Evolutionary conservation across 257 asterid species (phyloP), one percentile per base, ranked within the genome.

Genomic region (Ligustrum vulgare): DNA sequence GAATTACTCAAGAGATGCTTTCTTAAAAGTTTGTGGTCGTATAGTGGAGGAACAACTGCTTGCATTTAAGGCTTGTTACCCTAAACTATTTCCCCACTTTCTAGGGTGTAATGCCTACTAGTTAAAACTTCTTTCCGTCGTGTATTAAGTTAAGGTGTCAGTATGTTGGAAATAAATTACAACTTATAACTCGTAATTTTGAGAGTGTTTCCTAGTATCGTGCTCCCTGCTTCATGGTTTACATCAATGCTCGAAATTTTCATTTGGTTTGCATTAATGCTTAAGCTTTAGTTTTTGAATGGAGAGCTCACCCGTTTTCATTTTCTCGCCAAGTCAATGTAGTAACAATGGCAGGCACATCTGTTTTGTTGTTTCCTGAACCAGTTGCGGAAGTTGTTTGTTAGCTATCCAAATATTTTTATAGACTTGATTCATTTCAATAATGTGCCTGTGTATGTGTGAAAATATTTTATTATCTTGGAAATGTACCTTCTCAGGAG

Each of bases 151-250:
- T 35, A 35, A 35, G 79, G 41, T 73, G 74, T 35, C 75, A 64
- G 72, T 45, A 16, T 65, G 73, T 69, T 77, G 67, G 20, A 47
- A 82, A 73, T 51, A 58, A 43, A 23, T 22, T 83, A 84, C 80
- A 80, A 80, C 45, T 67, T 83, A 84, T 84, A 80, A 80, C 45
- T 67, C 60, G 69, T 68, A 20, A 77, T 80, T 54, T 64, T 70
- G 78, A 69, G 80, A 60, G 69, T 60, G 51, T 76, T 78, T 77
- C 76, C 67, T 77, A 74, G 70, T 60, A 65, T 56, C 39, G 77
- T 45, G 8, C 20, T 45, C 56, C 72, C 70, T 56, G 65, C 63
- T 70, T 74, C 16, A 32, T 67, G 20, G 68, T 74, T 47, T 45
- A 45, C 56, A 45, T 71, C 70, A 20, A 62, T 77, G 78, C 58